Base-by-base conservation (phyloP, 2,329 filamentous ascomycete species). In the Aspergillus fischeri region DNA sequence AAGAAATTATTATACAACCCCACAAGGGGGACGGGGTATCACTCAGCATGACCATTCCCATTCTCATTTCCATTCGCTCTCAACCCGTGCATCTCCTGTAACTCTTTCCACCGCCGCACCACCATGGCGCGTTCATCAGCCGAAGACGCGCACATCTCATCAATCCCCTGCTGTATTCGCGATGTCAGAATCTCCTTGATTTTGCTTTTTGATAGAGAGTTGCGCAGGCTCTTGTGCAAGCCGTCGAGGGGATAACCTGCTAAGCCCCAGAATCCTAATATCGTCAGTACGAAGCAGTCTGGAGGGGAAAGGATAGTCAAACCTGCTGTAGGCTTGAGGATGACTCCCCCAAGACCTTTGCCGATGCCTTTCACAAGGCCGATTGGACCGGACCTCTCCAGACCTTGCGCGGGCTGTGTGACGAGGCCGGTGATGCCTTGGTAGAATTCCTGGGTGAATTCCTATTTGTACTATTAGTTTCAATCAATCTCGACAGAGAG, bases 281-380 rank as follows among this genome's bases (percentile, higher is more conserved):
- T n/a, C 1, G 49, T 58, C 41, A 56, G 29, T 21, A 51, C 28
- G 47, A 35, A 28, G 56, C 42, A 49, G 7, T 7, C 11, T 7
- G 50, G 35, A 20, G 44, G 29, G n/a, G 28, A 17, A n/a, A 2
- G 14, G 14, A 4, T 20, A 11, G 20, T 10, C 82, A 74, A 73
- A 86, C 86, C 91, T 58, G 90, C 90, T 56, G 87, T 84, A n/a
- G 91, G 89, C 70, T 96, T 96, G 21, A 94, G 76, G 1, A 94
- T 80, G 1, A 95, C 71, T 0, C 92, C 92, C 4, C 90, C 91
- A 42, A 96, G 83, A 0, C 91, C 92, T 69, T 91, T 94, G 0
- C 88, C 91, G 48, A 96, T 80, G 0, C 90, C 90, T 71, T 92
- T 93, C 11, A 92, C 68, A 7, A 92, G 79, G 1, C 92, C 92